Evolutionary conservation across 2,329 filamentous ascomycete species (phyloP), one percentile per base, ranked within the genome.

Genomic region (Monascus ruber): DNA sequence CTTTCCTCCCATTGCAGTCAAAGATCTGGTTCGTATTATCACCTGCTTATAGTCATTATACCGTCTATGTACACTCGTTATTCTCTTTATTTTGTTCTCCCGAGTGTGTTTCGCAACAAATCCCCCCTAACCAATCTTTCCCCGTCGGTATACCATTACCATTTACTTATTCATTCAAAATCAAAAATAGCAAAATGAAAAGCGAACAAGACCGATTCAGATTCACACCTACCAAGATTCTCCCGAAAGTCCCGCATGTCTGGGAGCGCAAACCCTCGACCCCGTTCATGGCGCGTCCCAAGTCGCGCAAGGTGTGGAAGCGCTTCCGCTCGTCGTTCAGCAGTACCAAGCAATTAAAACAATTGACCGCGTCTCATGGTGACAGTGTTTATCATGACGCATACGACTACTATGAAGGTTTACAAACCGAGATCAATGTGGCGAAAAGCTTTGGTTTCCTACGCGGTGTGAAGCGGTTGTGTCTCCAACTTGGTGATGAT

Each of bases 201-300:
- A 36, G 29, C 27, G 53, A 56, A n/a, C 17, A 17, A 17, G 49
- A 49, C 26, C 47, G 51, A 24, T 63, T 62, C 44, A 52, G 54
- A 17, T 68, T 69, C 40, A 67, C 65, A n/a, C 66, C 66, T 6
- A 51, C 58, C 38, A 60, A 62, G 35, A 49, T 51, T 27, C 41
- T 51, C n/a, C 55, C 49, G 34, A 50, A 52, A 27, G 42, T 53
- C 29, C 63, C 63, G 26, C 63, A 61, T 40, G 47, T 63, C 41
- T 69, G 66, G 66, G 65, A 69, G 40, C 64, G 66, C 41, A 62
- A 62, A 40, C 65, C 65, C 11, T 59, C 64, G 4, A 65, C 61
- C 5, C 58, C 65, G 3, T 61, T 64, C 36, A 45, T 56, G 31
- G 47, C 58, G 9, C 61, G 63, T 7, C 54, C 60, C 32, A 64